Percentiles rank a stretch among this genome's conserved stretches.
phyloP scores from a whole-genome alignment of 2,329 filamentous ascomycete species.

The Cordyceps cicadae region DNA sequence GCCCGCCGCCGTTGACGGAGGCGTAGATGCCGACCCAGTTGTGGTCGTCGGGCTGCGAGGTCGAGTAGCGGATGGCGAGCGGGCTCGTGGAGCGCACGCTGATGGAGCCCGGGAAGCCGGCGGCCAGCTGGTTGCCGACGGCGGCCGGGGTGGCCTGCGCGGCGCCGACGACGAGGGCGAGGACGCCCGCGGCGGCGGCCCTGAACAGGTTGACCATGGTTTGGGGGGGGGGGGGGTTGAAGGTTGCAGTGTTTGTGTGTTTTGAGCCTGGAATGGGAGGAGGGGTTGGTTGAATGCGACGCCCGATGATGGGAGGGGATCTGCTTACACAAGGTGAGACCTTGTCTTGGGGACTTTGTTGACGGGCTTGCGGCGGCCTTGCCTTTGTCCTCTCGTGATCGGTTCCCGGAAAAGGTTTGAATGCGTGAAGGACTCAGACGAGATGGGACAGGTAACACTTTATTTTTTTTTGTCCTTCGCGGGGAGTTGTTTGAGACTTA shows the following conservation, averaged over 20 bases:
- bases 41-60: constrained; percentile 4
- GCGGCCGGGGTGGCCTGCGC: constrained; percentile 2
- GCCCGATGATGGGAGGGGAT: neutral
- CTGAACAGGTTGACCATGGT: constrained; percentile 8
- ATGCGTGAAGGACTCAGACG: neutral
- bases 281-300: neutral
- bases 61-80: constrained; percentile 8
- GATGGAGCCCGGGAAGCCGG: constrained; percentile 4
- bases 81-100: neutral
- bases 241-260: neutral
- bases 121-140: neutral
- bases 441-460: neutral
- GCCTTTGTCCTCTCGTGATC: neutral
- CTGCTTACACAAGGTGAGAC: neutral
- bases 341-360: neutral
- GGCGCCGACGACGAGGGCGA: neutral
- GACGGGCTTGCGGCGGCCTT: neutral
- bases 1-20: constrained; percentile 6
- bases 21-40: constrained; percentile 12
- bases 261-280: neutral
- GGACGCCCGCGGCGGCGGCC: neutral
- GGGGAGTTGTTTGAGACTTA: neutral
- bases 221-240: neutral
- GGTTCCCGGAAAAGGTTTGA: neutral
- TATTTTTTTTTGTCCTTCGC: too few relatives aligned